Evolutionary conservation across 345 rosid genomes (phyloP), one percentile per base, ranked within the genome.

Genomic region (Streptanthus diversifolius): DNA sequence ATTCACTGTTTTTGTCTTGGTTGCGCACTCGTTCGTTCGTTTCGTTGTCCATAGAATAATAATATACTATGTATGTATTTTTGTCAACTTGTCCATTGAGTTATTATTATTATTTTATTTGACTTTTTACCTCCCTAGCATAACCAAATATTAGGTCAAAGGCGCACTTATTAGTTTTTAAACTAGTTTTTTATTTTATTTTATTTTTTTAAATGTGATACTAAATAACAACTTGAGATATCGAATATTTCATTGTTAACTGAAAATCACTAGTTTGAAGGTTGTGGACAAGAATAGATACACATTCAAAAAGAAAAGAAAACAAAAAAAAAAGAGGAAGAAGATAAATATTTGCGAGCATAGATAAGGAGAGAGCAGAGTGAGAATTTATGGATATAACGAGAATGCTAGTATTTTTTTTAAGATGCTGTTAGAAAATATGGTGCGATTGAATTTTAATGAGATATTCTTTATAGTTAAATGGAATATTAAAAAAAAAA

Each of bases 61-160:
- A 8, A 17, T 18, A 8, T 5, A 5, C 21, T 7, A 9, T 30
- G 8, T 45, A 0, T 44, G 0, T 14, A 1, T 12, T 11, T 33
- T 62, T 5, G 44, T 51, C 76, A 72, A 62, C 29, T 61, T 49
- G 63, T 63, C n/a, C 24, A 48, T 9, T 29, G 47, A 58, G 39
- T 11, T 40, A 75, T 52, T 6, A 49, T 11, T 40, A 75, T 52
- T 6, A 47, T 25, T 22, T 9, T 15, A 53, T 35, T 54, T 76
- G 75, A 76, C 75, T 53, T 59, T 59, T 63, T 63, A 45, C 41
- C 17, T 52, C 32, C 10, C 7, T 53, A 33, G 10, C 65, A 22
- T 54, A n/a, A 44, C 21, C 57, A 43, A 68, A 52, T 43, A 52
- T 68, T 75, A 68, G 79, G 69, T 68, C 40, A 21, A 45, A 45